Base-by-base conservation (phyloP, 768 basidiomycete species). In the Boletus fagicola region DNA sequence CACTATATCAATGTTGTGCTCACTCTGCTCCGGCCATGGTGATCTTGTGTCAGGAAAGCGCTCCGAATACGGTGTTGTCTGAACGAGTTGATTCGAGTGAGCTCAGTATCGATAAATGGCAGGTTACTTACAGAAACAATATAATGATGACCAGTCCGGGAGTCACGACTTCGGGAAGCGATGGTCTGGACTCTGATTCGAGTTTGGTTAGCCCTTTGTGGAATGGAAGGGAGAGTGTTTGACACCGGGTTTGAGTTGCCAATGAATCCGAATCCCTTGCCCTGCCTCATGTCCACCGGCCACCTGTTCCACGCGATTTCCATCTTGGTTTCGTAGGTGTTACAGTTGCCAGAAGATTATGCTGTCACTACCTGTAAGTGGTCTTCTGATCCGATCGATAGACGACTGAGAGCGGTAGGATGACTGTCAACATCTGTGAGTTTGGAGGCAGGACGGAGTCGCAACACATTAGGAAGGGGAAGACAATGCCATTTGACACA, bases 261-360 rank as follows among this genome's bases (percentile, higher is more conserved):
- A 31, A 46, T 44, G 54, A 57, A 31, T 18, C 48, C 44, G 40
- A 62, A 47, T 46, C 40, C 45, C 36, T 51, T 40, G 30, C 48
- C 38, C 46, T 42, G 64, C 66, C 66, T 63, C 66, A 33, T 60
- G 67, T 51, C 42, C 49, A 51, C 43, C 43, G 28, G 54, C 53
- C 48, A 15, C 30, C 53, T 28, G 30, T 47, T 61, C 44, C 54
- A 40, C 49, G 51, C 53, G 43, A 48, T 62, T 68, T 51, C 51
- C 44, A 62, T 68, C 57, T 54, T 54, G 51, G 54, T 47, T 52
- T 45, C 3, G n/a, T 8, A 31, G 33, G 40, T 26, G 2, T 35
- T 36, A 26, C 26, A n/a, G n/a, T n/a, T 28, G 45, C 33, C 28
- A 26, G 24, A 35, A 36, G 38, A 45, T 38, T 8, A 15, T 26